Evolutionary conservation across 169 alveolate genomes (phyloP).

Genomic region (Blepharisma undulans): DNA sequence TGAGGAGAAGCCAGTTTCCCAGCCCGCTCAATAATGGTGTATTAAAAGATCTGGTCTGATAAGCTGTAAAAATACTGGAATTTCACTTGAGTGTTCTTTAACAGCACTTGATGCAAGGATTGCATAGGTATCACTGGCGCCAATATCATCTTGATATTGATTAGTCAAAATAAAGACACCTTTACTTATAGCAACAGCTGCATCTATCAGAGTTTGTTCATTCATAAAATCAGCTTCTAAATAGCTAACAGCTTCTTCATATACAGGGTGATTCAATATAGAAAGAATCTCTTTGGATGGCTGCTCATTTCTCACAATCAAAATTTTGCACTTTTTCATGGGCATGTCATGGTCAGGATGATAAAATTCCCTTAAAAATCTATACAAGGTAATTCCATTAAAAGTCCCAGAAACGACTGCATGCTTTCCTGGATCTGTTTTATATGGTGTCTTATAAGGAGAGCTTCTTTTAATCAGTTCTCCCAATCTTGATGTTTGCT

Average conservation of each 20-base stretch:
- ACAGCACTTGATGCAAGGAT: constrained; percentile 52
- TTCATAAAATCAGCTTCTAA: constrained; percentile 52
- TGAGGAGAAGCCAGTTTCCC: constrained; percentile 62
- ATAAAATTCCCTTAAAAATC: constrained; percentile 60
- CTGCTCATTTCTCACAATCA: constrained; percentile 46
- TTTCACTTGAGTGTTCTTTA: constrained; percentile 40
- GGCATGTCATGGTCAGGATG: constrained; percentile 64
- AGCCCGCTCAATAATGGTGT: constrained; percentile 59
- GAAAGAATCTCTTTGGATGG: constrained; percentile 44
- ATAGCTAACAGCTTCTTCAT: constrained; percentile 47
- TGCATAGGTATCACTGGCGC: constrained; percentile 50
- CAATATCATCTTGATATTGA: constrained; percentile 41
- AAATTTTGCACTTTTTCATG: constrained; percentile 47
- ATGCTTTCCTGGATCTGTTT: constrained; percentile 46
- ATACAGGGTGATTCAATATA: constrained; percentile 43
- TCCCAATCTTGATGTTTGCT: constrained; percentile 46
- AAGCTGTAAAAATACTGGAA: constrained; percentile 51
- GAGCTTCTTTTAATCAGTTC: constrained; percentile 48
- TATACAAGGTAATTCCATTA: constrained; percentile 44
- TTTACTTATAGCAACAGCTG: constrained; percentile 46
- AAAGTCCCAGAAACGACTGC: constrained; percentile 50
- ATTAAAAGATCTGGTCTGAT: constrained; percentile 54
- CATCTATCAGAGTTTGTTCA: constrained; percentile 43
- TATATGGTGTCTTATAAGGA: constrained; percentile 36
- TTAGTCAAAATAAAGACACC: constrained; percentile 61